Percentiles rank a stretch among this genome's conserved stretches.
phyloP scores from a whole-genome alignment of 495 filamentous ascomycete genomes.

The Lichina pygmaea region DNA sequence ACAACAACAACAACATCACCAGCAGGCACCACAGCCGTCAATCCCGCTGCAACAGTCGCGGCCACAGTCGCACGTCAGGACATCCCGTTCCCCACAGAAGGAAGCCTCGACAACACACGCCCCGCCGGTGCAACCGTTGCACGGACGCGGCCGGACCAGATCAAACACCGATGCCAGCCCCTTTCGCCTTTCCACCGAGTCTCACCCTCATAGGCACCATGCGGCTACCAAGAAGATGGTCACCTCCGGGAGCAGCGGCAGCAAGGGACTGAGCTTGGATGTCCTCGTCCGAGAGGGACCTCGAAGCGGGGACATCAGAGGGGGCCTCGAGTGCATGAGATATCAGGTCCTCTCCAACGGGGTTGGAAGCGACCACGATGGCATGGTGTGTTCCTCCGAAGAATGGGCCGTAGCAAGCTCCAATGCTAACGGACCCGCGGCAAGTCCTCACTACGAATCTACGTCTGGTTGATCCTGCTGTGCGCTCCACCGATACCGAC shows the following conservation, averaged over 20 bases:
- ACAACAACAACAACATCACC: constrained; percentile 6
- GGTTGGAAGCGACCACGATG: constrained; percentile 60
- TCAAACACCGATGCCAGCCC: constrained; percentile 46
- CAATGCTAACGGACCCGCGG: not conserved
- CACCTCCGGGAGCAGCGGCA: constrained; percentile 25
- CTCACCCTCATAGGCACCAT: constrained; percentile 15
- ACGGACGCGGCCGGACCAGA: constrained; percentile 18
- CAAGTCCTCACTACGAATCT: constrained; percentile 79
- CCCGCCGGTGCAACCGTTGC: no score
- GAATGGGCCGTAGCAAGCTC: not conserved
- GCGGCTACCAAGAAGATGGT: constrained; percentile 24
- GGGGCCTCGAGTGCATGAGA: constrained; percentile 45
- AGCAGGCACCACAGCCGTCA: not conserved
- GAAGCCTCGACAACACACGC: no score
- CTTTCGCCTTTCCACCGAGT: constrained; percentile 11
- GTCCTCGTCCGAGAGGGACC: constrained; percentile 43
- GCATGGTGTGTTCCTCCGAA: constrained; percentile 41
- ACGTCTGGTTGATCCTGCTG: constrained; percentile 83
- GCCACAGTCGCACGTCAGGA: no score
- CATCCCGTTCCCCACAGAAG: no score
- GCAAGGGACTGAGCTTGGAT: constrained; percentile 25
- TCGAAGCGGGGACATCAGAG: constrained; percentile 33
- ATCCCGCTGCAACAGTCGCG: not conserved
- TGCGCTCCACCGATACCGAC: constrained; percentile 61
- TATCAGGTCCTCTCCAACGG: constrained; percentile 53